Evolutionary conservation across 2,329 filamentous ascomycete genomes (phyloP), one percentile per base, ranked within the genome.

Genomic region (Alternaria novae-zelandiae): DNA sequence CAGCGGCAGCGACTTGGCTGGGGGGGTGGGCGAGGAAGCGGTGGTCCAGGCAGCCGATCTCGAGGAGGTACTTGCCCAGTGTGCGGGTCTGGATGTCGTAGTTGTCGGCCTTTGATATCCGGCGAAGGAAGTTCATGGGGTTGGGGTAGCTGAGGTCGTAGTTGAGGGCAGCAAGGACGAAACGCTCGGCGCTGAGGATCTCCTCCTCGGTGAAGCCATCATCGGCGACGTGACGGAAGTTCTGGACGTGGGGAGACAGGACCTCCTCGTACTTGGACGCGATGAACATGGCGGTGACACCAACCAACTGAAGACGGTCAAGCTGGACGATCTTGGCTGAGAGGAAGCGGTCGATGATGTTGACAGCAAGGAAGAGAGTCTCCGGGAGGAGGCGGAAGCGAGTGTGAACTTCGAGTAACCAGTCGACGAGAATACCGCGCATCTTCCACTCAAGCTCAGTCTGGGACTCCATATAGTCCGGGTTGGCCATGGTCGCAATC

Each of bases 241-340:
- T 97, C 80, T 92, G 91, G 43, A 99, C 94, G 73, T 98, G 95
- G 49, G 96, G 96, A 11, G 96, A 98, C 54, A 99, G 88, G 54
- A 99, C 94, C 80, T 99, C 96, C 82, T 99, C 95, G 79, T 98
- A 99, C 84, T 99, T 99, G 77, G 95, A 96, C 12, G 96, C 96
- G 77, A 98, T 97, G 85, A 98, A 98, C 96, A 99, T 98, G 81
- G 95, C 96, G 23, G 96, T 97, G 75, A 98, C 94, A 76, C 96
- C 96, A 62, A 99, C 96, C 9, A 99, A 88, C 82, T 99, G 96
- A 6, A 99, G 90, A 66, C 94, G 94, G 80, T 98, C 95, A 50
- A 99, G 89, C 82, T 97, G 93, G 49, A 99, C 96, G 30, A 97
- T 91, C 85, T 98, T 97, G 76, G 90, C 89, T 0, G 95, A 97